A percentile compares a stretch with the other conserved stretches of the same genome.
These are phyloP conservation scores for Aureobasidium lini DNA, from an alignment of 2,329 filamentous ascomycete species.

Conservation along the genomic window DNA sequence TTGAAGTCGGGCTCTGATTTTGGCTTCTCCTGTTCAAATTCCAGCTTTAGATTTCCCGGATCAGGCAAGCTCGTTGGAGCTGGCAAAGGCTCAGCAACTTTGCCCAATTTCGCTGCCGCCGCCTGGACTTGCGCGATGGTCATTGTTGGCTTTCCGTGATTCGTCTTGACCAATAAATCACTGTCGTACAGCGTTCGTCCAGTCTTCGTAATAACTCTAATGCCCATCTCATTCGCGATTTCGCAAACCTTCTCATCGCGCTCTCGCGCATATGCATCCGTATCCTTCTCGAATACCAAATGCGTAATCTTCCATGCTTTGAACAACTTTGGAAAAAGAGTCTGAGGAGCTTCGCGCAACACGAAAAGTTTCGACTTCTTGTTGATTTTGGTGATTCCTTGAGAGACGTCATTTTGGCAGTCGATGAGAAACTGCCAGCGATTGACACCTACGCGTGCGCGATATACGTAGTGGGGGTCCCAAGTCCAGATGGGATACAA, in stretches of 20 bases:
- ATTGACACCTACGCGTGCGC: slow-evolving; percentile 61
- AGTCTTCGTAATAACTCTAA: slow-evolving; percentile 56
- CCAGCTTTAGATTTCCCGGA: slow-evolving; percentile 54
- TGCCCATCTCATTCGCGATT: slow-evolving; percentile 57
- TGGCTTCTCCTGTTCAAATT: slow-evolving; percentile 50
- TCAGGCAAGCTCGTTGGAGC: slow-evolving; percentile 54
- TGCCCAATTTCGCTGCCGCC: slow-evolving; percentile 56
- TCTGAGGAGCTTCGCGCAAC: slow-evolving; percentile 64
- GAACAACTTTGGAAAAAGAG: slow-evolving; percentile 64
- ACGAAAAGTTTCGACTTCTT: slow-evolving; percentile 63
- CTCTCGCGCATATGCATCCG: slow-evolving; percentile 61
- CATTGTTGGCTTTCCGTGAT: slow-evolving; percentile 67
- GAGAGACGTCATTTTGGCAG: slow-evolving; percentile 63
- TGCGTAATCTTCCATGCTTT: slow-evolving; percentile 67
- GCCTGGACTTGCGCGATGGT: slow-evolving; percentile 58
- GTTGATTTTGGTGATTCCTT: slow-evolving; percentile 61
- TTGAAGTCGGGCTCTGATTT: slow-evolving; percentile 53
- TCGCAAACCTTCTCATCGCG: slow-evolving; percentile 54
- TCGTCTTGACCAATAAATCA: slow-evolving; percentile 58
- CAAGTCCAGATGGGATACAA: slow-evolving; percentile 73
- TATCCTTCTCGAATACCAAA: slow-evolving; percentile 72
- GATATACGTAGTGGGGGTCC: slow-evolving; percentile 75
- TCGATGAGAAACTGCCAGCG: slow-evolving; percentile 71
- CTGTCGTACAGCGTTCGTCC: slow-evolving; percentile 69
- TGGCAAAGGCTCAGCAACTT: slow-evolving; percentile 54